phyloP scores from a whole-genome alignment of 352 stramenopile genomes.

The Phytophthora idaei region DNA sequence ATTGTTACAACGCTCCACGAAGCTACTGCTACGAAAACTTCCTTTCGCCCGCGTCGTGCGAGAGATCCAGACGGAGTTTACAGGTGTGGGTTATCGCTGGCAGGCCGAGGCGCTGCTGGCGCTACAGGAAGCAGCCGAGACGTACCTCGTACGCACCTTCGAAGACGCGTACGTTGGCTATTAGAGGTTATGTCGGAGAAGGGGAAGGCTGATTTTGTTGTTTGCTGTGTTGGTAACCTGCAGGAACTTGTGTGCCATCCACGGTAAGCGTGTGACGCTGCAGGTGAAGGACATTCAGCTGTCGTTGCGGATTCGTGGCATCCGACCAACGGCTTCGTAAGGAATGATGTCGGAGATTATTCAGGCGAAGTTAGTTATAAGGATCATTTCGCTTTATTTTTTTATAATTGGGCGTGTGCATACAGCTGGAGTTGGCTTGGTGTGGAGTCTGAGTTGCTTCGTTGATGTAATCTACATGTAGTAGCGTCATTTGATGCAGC shows the following conservation, averaged over 20 bases:
- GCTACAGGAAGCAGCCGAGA: constrained; percentile 93
- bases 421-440: constrained; percentile 3
- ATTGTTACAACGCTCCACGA: constrained; percentile 94
- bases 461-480: no score
- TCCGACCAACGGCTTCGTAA: constrained; percentile 42
- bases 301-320: constrained; percentile 91
- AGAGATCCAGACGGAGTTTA: constrained; percentile 92
- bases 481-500: no score
- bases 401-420: constrained; percentile 13
- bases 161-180: constrained; percentile 87
- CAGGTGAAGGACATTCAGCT: constrained; percentile 96
- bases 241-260: constrained; percentile 96
- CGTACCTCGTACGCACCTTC: constrained; percentile 96
- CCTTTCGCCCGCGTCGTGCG: constrained; percentile 96
- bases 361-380: background rate
- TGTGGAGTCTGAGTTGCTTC: background rate
- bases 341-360: constrained; percentile 1
- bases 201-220: background rate
- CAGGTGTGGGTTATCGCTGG: constrained; percentile 85
- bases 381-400: constrained; percentile 25
- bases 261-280: constrained; percentile 96
- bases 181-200: background rate
- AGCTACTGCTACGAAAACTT: constrained; percentile 96
- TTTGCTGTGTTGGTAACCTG: constrained; percentile 1
- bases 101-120: constrained; percentile 93